Conservation (phyloP, 2,329 filamentous ascomycete genomes). For the Sporothrix brasiliensis region DNA sequence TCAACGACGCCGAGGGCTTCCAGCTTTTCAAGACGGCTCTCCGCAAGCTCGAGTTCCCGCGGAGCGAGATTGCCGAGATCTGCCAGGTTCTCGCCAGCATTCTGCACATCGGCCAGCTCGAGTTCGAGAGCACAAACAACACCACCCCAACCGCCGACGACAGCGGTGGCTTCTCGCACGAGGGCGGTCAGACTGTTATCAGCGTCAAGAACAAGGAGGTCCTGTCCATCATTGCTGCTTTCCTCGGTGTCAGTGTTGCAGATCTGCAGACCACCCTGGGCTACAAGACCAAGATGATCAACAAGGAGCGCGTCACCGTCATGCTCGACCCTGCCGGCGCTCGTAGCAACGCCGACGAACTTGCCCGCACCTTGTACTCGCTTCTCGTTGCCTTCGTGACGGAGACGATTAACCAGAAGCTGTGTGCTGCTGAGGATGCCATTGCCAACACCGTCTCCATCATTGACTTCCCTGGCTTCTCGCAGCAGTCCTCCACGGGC, state of each 20-base stretch:
- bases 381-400: conserved; percentile 92
- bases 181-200: conserved; percentile 84
- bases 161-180: conserved; percentile 93
- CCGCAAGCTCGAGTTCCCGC: conserved; percentile 89
- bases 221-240: conserved; percentile 84
- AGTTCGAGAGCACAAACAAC: conserved; percentile 80
- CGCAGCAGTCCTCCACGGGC: conserved; percentile 78
- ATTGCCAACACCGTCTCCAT: conserved; percentile 94
- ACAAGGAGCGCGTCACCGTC: conserved; percentile 95
- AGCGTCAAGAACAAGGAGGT: conserved; percentile 93
- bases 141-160: conserved; percentile 83
- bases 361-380: conserved; percentile 90
- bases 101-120: conserved; percentile 95
- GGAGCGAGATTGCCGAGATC: conserved; percentile 92
- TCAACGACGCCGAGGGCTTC: conserved; percentile 94
- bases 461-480: conserved; percentile 94
- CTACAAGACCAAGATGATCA: conserved; percentile 95
- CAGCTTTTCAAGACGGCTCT: conserved; percentile 96
- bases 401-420: conserved; percentile 85
- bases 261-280: conserved; percentile 87
- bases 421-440: conserved; percentile 83
- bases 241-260: conserved; percentile 78
- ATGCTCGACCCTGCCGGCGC: conserved; percentile 94
- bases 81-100: conserved; percentile 93
- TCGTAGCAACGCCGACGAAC: conserved; percentile 87